Evolutionary conservation across 2,329 filamentous ascomycete genomes (phyloP), one percentile per base, ranked within the genome.

Genomic region (Pseudocercospora musae): DNA sequence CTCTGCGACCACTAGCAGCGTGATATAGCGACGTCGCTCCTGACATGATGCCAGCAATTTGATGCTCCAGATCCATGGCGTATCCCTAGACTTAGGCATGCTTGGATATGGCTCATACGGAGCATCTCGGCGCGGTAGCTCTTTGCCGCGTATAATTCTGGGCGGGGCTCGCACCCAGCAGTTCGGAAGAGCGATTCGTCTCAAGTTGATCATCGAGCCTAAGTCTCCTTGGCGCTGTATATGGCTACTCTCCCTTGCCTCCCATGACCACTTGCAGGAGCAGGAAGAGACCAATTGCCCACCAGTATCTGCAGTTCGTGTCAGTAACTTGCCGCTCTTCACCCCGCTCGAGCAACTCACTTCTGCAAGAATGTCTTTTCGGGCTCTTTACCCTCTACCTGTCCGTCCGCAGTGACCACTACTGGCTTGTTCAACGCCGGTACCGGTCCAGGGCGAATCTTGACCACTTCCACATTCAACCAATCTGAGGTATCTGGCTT

Each of bases 381-480:
- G 8, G 75, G 75, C 70, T 80, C 79, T 66, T 79, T 71, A 4
- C 75, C 71, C 15, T 72, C 78, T 55, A 87, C 78, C 66, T 78
- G 79, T 0, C 86, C 86, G 53, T 81, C 78, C 27, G 83, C 81
- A 68, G 85, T 85, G 65, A 85, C 76, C 58, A 84, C 76, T 56
- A 84, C 80, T 0, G 84, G 84, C 52, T 81, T 84, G 62, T 85
- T 82, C 70, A 82, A 66, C 4, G 74, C 70, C 9, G 79, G 78
- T 65, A 76, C 74, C 0, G 79, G 77, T 1, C 79, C 80, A 20
- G 66, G 66, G 50, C 64, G 69, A 53, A 74, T 74, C 68, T 70
- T 73, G 55, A 78, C 72, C 9, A 82, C 73, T 62, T 78, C 77
- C 11, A 81, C 75, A 15, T 73, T 73, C n/a, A 81, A 66, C 18